Evolutionary conservation across 129 eudicot genomes (phyloP).

Genomic region (Apium graveolens): DNA sequence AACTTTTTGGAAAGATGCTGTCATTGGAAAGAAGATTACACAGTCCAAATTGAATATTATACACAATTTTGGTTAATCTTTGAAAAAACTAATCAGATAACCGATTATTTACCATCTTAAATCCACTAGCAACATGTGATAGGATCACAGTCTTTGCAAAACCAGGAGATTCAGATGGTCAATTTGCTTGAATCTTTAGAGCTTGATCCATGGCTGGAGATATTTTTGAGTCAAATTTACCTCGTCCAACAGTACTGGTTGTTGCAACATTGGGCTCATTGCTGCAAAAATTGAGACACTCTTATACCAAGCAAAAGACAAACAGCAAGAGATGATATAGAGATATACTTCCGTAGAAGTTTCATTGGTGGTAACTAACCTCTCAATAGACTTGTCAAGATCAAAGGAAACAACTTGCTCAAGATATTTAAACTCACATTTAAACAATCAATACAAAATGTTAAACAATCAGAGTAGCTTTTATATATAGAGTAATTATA

Average conservation of each 20-base stretch:
- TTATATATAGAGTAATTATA: too few species aligned
- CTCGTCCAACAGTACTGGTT: not conserved
- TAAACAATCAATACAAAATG: too few species aligned
- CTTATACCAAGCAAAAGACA: not conserved
- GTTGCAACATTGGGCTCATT: constrained; percentile 18
- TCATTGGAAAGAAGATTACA: not conserved
- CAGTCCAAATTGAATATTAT: not conserved
- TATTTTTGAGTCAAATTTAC: constrained; percentile 11
- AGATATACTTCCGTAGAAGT: not conserved
- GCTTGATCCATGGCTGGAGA: constrained; percentile 43
- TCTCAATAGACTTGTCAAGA: constrained; percentile 9
- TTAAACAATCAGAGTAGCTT: too few species aligned
- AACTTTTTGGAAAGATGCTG: constrained; percentile 47
- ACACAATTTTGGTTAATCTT: not conserved
- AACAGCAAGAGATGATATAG: too few species aligned
- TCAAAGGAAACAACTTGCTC: constrained; percentile 26
- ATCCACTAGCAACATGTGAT: constrained; percentile 62
- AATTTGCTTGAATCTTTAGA: constrained; percentile 37
- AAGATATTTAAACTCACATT: not conserved
- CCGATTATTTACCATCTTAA: constrained; percentile 48
- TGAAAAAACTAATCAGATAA: not conserved
- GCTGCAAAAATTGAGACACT: constrained; percentile 16
- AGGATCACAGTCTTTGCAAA: constrained; percentile 62
- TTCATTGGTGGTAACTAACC: constrained; percentile 23
- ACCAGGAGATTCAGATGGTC: constrained; percentile 32